These are phyloP conservation scores for Cardamine resedifolia DNA, from an alignment of 345 rosid species.

Conservation along the genomic window DNA sequence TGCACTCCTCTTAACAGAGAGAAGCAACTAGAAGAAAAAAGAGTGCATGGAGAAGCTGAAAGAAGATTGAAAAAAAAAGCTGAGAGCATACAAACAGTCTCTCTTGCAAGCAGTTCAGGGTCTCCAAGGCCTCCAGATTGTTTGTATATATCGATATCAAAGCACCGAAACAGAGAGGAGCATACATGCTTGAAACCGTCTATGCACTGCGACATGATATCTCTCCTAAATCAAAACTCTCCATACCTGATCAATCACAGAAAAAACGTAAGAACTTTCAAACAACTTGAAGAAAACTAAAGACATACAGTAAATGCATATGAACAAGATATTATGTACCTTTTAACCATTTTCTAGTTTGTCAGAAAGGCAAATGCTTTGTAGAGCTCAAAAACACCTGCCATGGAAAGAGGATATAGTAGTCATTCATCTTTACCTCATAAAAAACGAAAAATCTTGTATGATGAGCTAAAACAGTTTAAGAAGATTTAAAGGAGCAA, in stretches of 20 bases:
- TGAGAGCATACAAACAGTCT: slow-evolving; percentile 73
- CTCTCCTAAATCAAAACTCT: slow-evolving; percentile 51
- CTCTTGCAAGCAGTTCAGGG: slow-evolving; percentile 78
- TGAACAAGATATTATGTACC: slow-evolving; percentile 15
- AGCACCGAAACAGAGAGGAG: slow-evolving; percentile 55
- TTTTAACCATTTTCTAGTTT: slow-evolving; percentile 41
- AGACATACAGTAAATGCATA: not conserved
- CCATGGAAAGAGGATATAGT: not conserved
- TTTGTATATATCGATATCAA: slow-evolving; percentile 65
- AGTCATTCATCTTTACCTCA: slow-evolving; percentile 1
- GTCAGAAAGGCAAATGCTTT: slow-evolving; percentile 12
- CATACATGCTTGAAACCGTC: slow-evolving; percentile 59
- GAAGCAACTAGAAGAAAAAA: slow-evolving; percentile 20
- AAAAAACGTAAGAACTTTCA: not conserved
- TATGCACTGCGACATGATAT: slow-evolving; percentile 82
- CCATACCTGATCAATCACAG: slow-evolving; percentile 57
- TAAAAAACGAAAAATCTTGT: not conserved
- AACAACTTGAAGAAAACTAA: not conserved
- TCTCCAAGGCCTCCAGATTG: slow-evolving; percentile 67
- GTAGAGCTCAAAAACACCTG: slow-evolving; percentile 22
- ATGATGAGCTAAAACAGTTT: not conserved
- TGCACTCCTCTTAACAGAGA: not conserved
- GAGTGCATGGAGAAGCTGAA: slow-evolving; percentile 4
- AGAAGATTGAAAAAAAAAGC: slow-evolving; percentile 16
- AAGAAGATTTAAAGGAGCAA: slow-evolving; percentile 1